phyloP scores from a whole-genome alignment of 2,329 filamentous ascomycete species.

The Fusarium zealandicum region DNA sequence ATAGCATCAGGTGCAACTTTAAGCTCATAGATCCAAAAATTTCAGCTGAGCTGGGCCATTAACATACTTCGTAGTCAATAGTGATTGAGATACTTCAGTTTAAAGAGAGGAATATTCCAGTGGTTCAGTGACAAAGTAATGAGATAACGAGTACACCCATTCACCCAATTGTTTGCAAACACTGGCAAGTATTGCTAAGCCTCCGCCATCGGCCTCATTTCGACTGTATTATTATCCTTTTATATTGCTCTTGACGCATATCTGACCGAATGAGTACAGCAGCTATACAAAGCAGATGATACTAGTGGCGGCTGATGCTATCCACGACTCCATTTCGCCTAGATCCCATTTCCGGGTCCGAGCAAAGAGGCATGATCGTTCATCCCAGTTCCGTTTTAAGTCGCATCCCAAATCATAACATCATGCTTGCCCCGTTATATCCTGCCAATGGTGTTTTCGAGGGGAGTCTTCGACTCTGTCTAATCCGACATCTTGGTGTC shows the following conservation, averaged over 20 bases:
- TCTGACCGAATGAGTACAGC: conserved; percentile 12
- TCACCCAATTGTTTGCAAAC: background rate
- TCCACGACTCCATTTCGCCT: conserved; percentile 32
- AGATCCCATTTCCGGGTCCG: conserved; percentile 21
- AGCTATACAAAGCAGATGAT: conserved; percentile 34
- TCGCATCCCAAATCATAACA: conserved; percentile 35
- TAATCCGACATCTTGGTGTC: conserved; percentile 71
- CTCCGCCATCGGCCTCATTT: background rate
- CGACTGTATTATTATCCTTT: conserved; percentile 23
- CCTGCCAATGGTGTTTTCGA: background rate
- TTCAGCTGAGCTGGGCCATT: no score
- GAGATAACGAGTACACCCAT: background rate
- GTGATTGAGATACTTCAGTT: no score
- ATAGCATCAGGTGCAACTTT: conserved; percentile 21
- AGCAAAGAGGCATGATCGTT: conserved; percentile 32
- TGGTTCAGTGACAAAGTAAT: no score
- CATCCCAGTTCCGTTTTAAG: conserved; percentile 26
- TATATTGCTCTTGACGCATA: conserved; percentile 24
- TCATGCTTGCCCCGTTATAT: conserved; percentile 21
- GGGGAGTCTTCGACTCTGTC: conserved; percentile 1
- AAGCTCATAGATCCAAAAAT: background rate
- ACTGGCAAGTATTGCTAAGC: no score
- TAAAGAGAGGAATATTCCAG: no score
- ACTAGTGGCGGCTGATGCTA: conserved; percentile 27
- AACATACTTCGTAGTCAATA: no score